Percentiles rank a stretch among this genome's conserved stretches.
Evolutionary conservation across 1,139 yeast genomes (phyloP).

Genomic region (Candida anutae): DNA sequence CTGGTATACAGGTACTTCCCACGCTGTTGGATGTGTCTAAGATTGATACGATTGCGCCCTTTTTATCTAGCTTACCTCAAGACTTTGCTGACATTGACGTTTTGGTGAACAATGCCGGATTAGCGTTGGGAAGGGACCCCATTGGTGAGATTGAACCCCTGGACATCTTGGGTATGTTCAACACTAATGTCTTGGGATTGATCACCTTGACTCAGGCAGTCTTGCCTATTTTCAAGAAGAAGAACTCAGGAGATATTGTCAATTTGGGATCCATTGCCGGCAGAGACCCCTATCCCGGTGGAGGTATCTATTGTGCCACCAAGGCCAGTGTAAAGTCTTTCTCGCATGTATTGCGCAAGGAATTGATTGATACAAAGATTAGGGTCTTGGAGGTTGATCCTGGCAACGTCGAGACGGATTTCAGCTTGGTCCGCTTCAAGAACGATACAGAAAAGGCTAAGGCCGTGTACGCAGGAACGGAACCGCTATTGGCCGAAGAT

Average conservation of each 20-base stretch:
- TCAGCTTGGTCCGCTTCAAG: slow-evolving; percentile 65
- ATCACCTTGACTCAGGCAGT: slow-evolving; percentile 34
- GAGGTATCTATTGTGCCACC: slow-evolving; percentile 83
- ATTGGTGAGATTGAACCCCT: slow-evolving; percentile 25
- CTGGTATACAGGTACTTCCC: slow-evolving; percentile 19
- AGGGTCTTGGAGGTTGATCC: slow-evolving; percentile 83
- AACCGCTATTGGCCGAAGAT: slow-evolving; percentile 69
- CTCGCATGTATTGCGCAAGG: slow-evolving; percentile 70
- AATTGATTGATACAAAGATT: slow-evolving; percentile 61
- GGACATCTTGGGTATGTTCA: slow-evolving; percentile 32
- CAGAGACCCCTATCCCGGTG: slow-evolving; percentile 79
- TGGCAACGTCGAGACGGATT: slow-evolving; percentile 85
- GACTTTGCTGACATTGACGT: slow-evolving; percentile 34
- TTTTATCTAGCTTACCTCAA: slow-evolving; percentile 21
- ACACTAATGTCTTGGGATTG: slow-evolving; percentile 36
- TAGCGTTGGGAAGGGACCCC: slow-evolving; percentile 33
- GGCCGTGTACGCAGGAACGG: slow-evolving; percentile 63
- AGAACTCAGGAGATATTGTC: slow-evolving; percentile 67
- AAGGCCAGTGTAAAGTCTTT: slow-evolving; percentile 78
- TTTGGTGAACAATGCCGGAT: slow-evolving; percentile 36
- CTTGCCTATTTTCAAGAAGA: slow-evolving; percentile 36
- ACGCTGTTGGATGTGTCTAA: slow-evolving; percentile 29
- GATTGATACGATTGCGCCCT: slow-evolving; percentile 26
- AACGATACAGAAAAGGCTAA: slow-evolving; percentile 68
- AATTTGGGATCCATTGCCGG: slow-evolving; percentile 87